A percentile compares a stretch with the other conserved stretches of the same genome.
phyloP scores from a whole-genome alignment of 2,329 filamentous ascomycete genomes.

The Alternaria ventricosa region DNA sequence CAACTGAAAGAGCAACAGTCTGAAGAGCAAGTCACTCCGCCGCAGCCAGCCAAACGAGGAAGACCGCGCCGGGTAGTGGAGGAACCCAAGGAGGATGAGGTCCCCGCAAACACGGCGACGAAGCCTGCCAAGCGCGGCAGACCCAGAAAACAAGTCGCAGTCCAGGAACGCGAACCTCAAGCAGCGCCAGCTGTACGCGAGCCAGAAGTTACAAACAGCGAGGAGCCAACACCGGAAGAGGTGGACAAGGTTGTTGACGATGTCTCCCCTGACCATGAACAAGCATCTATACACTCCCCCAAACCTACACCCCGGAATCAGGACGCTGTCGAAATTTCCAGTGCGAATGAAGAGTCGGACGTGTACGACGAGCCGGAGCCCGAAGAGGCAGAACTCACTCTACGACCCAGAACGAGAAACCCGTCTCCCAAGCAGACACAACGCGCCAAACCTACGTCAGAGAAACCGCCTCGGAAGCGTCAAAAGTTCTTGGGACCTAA shows the following conservation, averaged over 20 bases:
- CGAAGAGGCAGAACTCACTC: constrained; percentile 21
- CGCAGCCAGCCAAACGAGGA: constrained; percentile 3
- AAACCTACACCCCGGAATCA: constrained; percentile 3
- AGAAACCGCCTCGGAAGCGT: constrained; percentile 38
- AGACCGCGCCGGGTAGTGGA: constrained; percentile 7
- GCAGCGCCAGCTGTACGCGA: constrained; percentile 21
- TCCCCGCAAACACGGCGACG: neutral
- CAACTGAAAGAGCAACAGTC: neutral
- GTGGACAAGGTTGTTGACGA: constrained; percentile 17
- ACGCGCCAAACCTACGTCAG: constrained; percentile 16
- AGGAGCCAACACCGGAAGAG: neutral
- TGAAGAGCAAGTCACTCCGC: neutral
- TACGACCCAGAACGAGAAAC: constrained; percentile 15
- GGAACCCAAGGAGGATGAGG: neutral
- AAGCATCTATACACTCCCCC: constrained; percentile 1
- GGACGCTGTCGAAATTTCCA: constrained; percentile 19
- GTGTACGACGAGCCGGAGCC: constrained; percentile 23
- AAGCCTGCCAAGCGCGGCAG: constrained; percentile 20
- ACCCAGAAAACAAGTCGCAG: constrained; percentile 12
- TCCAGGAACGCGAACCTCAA: constrained; percentile 7
- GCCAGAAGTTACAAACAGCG: constrained; percentile 10
- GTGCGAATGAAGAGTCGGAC: constrained; percentile 22
- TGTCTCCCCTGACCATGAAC: constrained; percentile 26
- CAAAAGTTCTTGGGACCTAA: constrained; percentile 37
- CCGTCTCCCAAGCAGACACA: constrained; percentile 20